These are phyloP conservation scores for Dactylella cylindrospora DNA, from an alignment of 2,329 filamentous ascomycete genomes.

Conservation along the genomic window DNA sequence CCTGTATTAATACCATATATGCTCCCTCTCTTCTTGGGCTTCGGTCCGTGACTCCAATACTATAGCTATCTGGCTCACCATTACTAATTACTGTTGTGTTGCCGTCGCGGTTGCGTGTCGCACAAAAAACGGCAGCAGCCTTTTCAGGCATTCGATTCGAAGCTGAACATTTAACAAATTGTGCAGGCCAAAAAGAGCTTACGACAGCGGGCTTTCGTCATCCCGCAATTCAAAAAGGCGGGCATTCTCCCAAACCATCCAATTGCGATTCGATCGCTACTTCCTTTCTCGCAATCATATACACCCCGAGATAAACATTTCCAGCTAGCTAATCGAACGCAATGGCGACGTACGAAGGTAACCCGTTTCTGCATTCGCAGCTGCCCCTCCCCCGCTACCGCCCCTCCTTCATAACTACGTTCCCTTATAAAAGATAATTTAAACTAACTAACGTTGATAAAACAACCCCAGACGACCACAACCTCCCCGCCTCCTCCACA, in stretches of 20 bases:
- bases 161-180: too few relatives aligned
- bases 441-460: background rate
- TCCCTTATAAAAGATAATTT: background rate
- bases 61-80: too few relatives aligned
- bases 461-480: constrained; percentile 46
- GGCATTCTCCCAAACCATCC: background rate
- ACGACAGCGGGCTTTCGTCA: constrained; percentile 43
- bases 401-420: background rate
- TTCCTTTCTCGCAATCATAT: background rate
- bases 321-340: background rate
- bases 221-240: constrained; percentile 26
- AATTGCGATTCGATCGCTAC: background rate
- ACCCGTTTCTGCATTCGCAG: background rate
- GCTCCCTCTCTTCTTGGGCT: too few relatives aligned
- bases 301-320: background rate
- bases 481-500: constrained; percentile 36
- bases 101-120: too few relatives aligned
- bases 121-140: constrained; percentile 3
- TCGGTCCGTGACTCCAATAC: too few relatives aligned
- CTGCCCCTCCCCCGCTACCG: constrained; percentile 25
- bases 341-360: constrained; percentile 45
- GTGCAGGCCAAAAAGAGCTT: too few relatives aligned
- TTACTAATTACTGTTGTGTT: too few relatives aligned
- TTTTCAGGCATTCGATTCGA: constrained; percentile 7
- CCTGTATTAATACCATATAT: too few relatives aligned